Base-by-base conservation (phyloP, 768 basidiomycete genomes). In the Daedaleopsis sinensis region DNA sequence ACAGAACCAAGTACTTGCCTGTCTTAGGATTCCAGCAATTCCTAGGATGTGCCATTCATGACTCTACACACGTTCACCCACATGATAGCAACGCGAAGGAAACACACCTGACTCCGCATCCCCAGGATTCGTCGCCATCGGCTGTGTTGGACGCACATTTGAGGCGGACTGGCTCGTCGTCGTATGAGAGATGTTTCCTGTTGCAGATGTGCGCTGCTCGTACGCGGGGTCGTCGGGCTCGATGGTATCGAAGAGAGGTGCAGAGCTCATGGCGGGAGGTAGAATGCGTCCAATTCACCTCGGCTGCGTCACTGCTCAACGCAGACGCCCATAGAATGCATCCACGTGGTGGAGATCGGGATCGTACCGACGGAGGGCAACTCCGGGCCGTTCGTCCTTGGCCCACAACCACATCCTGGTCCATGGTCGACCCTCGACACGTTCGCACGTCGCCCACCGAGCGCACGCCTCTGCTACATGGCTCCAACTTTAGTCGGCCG, bases 91-190 rank as follows among this genome's bases (percentile, higher is more conserved):
- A 42, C 27, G 27, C 7, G 27, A 32, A 32, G 27, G 38, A 13
- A 16, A 76, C 82, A 63, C 67, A 85, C 93, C 93, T 59, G 90
- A 82, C 76, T 95, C 94, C 68, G 91, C 87, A 67, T 92, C 91
- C 54, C 75, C 77, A 36, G 80, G 79, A 16, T 79, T 84, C 0
- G 84, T 79, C 18, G 87, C 84, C 78, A 84, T 79, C 60, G 76
- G 73, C 47, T 68, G 69, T 58, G 75, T 71, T 57, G 77, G 77
- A 61, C 78, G 77, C 15, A 84, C 81, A 48, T 55, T 57, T 38
- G 57, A 11, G 65, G 55, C 24, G 86, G 87, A 13, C 82, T 86
- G 55, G 87, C 78, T 21, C 18, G 71, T 55, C 53, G 69, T 65
- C 61, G 72, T 58, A 46, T 68, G 68, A 57, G 77, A 71, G 48